Evolutionary conservation across 2,329 filamentous ascomycete species (phyloP).

Genomic region (Stenocarpella maydis): DNA sequence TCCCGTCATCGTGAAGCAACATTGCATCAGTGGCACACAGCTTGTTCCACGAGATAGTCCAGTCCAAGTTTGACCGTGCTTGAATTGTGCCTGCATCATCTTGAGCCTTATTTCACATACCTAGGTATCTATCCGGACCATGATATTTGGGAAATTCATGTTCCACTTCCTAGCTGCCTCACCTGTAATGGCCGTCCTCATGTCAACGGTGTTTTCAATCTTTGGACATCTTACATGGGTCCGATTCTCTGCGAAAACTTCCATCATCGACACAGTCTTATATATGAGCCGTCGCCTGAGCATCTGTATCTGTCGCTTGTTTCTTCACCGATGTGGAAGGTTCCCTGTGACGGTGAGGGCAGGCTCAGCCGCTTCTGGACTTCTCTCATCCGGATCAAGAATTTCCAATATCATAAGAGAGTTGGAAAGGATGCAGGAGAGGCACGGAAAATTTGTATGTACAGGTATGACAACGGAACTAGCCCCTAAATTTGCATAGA

Average conservation of each 20-base stretch:
- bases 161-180: conserved; percentile 12
- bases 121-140: conserved; percentile 4
- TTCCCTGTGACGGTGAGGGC: neutral
- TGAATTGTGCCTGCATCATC: neutral
- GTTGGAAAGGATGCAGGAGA: conserved; percentile 10
- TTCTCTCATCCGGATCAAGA: neutral
- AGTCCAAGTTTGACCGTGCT: neutral
- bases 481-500: neutral
- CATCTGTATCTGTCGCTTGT: neutral
- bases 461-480: neutral
- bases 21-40: neutral
- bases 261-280: neutral
- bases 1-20: neutral
- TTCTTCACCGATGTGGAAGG: conserved; percentile 13
- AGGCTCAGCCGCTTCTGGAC: conserved; percentile 18
- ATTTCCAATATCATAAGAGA: conserved; percentile 15
- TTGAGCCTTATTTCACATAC: conserved; percentile 11
- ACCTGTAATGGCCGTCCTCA: neutral
- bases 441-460: conserved; percentile 22
- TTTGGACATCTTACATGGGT: neutral
- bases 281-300: neutral
- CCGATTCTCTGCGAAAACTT: neutral
- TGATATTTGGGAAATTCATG: conserved; percentile 15
- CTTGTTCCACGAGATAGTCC: neutral
- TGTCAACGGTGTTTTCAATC: neutral